Conservation (phyloP, 2,329 filamentous ascomycete species). For the Xylariaceae sp. region DNA sequence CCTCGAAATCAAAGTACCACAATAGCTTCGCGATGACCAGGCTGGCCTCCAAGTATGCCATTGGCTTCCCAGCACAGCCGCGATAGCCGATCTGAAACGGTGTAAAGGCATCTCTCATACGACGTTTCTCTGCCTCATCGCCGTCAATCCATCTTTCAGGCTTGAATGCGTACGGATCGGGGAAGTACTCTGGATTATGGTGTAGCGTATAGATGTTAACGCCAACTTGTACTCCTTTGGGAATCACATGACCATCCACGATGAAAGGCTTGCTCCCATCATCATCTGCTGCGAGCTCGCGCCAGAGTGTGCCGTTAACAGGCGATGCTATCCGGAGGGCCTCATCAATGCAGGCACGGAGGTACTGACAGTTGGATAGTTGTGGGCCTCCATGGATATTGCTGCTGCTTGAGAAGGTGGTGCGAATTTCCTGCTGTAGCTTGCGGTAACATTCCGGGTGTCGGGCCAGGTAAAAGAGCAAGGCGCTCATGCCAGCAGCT, state of each 20-base stretch:
- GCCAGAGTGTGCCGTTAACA: constrained; percentile 28
- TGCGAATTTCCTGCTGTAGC: constrained; percentile 26
- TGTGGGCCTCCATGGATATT: constrained; percentile 25
- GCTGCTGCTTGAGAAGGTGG: constrained; percentile 13
- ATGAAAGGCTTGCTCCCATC: constrained; percentile 18
- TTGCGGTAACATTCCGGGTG: constrained; percentile 22
- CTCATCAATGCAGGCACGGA: constrained; percentile 33
- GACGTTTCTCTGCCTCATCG: constrained; percentile 20
- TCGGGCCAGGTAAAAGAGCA: constrained; percentile 34
- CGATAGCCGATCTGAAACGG: constrained; percentile 29
- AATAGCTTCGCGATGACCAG: constrained; percentile 26
- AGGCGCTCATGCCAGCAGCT: constrained; percentile 27
- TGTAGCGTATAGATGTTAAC: constrained; percentile 28
- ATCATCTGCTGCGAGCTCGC: constrained; percentile 22
- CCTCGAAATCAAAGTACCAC: constrained; percentile 32
- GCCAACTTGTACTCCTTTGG: constrained; percentile 27
- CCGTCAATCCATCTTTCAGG: constrained; percentile 32
- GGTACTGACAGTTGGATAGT: constrained; percentile 30
- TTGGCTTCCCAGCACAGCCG: constrained; percentile 27
- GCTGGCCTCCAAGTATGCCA: constrained; percentile 31
- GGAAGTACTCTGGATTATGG: constrained; percentile 30
- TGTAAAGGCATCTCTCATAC: constrained; percentile 26
- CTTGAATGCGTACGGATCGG: constrained; percentile 24
- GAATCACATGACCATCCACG: constrained; percentile 29
- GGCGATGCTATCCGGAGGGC: constrained; percentile 28